Conservation (phyloP, 305 asterid genomes). For the Rubia occidens region DNA sequence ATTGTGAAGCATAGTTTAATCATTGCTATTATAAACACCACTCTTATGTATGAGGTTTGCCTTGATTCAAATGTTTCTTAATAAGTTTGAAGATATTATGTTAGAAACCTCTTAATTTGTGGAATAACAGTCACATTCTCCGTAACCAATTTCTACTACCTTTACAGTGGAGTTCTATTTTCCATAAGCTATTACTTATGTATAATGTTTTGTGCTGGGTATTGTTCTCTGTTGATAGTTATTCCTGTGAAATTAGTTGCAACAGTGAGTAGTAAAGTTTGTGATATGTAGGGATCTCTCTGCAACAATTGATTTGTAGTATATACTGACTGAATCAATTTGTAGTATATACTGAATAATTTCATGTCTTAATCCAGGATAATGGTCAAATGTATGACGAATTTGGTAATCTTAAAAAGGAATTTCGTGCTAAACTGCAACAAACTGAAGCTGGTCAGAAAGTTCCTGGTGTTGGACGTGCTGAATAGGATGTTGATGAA, state of each 20-base stretch:
- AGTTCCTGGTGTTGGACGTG: slow-evolving; percentile 85
- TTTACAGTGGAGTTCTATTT: not conserved
- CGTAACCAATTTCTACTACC: not conserved
- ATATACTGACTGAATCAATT: not conserved
- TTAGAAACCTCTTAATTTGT: not conserved
- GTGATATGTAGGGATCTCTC: not conserved
- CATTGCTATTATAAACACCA: not conserved
- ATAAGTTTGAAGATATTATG: not conserved
- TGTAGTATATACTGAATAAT: not conserved
- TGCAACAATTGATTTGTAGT: not conserved
- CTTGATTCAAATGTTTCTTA: not conserved
- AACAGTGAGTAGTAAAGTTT: not conserved
- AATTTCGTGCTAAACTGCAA: slow-evolving; percentile 79
- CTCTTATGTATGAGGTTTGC: not conserved
- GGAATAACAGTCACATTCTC: too few relatives aligned
- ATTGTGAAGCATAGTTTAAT: not conserved
- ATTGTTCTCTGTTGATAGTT: not conserved
- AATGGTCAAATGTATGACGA: slow-evolving; percentile 99
- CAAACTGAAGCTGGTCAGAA: slow-evolving; percentile 53
- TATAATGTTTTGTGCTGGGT: not conserved
- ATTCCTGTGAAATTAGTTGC: not conserved
- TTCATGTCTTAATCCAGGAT: slow-evolving; percentile 46
- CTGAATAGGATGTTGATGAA: slow-evolving; percentile 98
- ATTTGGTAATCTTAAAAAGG: slow-evolving; percentile 96
- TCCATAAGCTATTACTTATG: not conserved